Evolutionary conservation across 768 basidiomycete species (phyloP).

Genomic region (Phanerochaete carnosa): DNA sequence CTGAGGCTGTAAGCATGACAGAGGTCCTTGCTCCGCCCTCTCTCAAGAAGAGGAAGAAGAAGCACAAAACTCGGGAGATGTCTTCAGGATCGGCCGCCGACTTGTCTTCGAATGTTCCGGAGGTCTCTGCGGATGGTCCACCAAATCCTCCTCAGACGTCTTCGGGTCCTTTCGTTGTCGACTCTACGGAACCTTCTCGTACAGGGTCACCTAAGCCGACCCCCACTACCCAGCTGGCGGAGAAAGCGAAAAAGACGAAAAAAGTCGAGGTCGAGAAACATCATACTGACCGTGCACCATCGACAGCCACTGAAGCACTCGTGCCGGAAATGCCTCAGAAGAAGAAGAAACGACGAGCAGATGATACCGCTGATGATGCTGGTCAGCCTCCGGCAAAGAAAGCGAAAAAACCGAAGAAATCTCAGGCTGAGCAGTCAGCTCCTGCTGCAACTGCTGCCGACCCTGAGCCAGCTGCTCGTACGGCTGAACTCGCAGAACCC

Average conservation of each 20-base stretch:
- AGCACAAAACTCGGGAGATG: slow-evolving; percentile 13
- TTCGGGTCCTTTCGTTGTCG: neutral
- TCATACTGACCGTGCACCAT: neutral
- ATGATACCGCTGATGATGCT: neutral
- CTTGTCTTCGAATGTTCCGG: neutral
- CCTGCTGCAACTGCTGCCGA: neutral
- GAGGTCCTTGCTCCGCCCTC: neutral
- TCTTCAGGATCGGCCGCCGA: neutral
- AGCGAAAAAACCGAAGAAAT: slow-evolving; percentile 9
- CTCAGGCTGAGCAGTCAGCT: slow-evolving; percentile 7
- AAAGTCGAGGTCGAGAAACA: slow-evolving; percentile 14
- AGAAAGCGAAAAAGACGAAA: slow-evolving; percentile 10
- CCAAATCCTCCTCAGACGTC: neutral
- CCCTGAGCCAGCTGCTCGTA: neutral
- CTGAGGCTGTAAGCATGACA: neutral
- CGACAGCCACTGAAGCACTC: neutral
- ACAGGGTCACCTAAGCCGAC: neutral
- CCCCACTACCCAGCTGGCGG: neutral
- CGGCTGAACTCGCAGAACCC: neutral
- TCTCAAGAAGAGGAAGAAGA: slow-evolving; percentile 26
- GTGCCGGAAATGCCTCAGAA: neutral
- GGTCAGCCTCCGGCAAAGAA: neutral
- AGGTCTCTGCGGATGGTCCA: neutral
- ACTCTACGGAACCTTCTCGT: neutral
- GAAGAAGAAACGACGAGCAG: neutral